Conservation (phyloP, 331 rosid species). For the Spiraea crenata region DNA sequence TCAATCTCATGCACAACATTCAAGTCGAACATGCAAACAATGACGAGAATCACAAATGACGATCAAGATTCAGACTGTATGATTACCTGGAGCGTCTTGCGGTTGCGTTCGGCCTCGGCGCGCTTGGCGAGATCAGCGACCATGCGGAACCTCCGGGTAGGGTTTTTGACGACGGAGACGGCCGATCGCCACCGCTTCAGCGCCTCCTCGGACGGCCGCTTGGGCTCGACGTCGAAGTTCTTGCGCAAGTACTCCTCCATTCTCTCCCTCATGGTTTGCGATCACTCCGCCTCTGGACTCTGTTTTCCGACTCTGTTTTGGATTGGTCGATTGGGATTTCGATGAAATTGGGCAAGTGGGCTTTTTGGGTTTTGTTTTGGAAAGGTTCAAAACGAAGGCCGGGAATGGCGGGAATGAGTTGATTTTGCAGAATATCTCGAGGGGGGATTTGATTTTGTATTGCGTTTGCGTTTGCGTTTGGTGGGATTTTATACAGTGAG, state of each 20-base stretch:
- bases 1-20: too few relatives aligned
- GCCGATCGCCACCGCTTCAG: conserved; percentile 85
- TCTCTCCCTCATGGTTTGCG: background rate
- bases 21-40: background rate
- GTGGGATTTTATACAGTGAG: too few relatives aligned
- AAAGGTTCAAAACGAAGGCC: conserved; percentile 5
- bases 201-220: conserved; percentile 59
- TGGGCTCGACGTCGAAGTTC: conserved; percentile 60
- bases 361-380: background rate
- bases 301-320: background rate
- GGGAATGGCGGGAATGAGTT: conserved; percentile 6
- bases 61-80: background rate
- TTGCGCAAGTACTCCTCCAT: conserved; percentile 77
- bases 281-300: background rate
- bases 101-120: conserved; percentile 56
- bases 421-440: background rate
- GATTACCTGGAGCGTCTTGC: conserved; percentile 60
- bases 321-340: background rate
- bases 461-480: too few relatives aligned
- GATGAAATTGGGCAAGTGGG: too few relatives aligned
- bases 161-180: conserved; percentile 82
- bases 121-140: conserved; percentile 92
- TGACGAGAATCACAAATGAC: background rate
- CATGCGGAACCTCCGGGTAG: conserved; percentile 86
- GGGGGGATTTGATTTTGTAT: background rate